phyloP scores from a whole-genome alignment of 1,139 yeast genomes.

The Hansenula lynferdii region DNA sequence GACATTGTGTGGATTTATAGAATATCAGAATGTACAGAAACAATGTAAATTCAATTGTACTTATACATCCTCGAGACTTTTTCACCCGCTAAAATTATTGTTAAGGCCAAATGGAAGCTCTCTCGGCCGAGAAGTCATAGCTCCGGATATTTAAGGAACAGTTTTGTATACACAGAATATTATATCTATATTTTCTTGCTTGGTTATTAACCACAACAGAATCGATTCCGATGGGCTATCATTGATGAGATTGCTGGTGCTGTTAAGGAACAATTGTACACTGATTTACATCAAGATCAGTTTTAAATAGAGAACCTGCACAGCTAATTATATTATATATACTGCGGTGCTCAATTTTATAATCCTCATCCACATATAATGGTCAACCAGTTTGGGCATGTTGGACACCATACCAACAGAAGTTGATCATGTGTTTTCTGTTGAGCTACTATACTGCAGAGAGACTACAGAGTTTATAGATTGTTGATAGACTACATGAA shows the following conservation, averaged over 20 bases:
- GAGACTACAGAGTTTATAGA: conserved; percentile 44
- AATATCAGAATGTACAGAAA: too few species aligned
- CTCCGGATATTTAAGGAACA: too few species aligned
- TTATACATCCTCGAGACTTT: too few species aligned
- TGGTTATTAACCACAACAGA: too few species aligned
- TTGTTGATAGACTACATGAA: too few species aligned
- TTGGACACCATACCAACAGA: conserved; percentile 64
- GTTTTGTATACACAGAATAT: too few species aligned
- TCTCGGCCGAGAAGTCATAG: too few species aligned
- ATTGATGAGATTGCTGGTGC: conserved; percentile 39
- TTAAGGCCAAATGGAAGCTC: neutral
- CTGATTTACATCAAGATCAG: conserved; percentile 34
- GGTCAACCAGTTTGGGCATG: conserved; percentile 83
- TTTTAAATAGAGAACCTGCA: conserved; percentile 44
- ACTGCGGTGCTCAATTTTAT: conserved; percentile 86
- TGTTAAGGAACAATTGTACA: conserved; percentile 50
- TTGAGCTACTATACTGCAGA: conserved; percentile 74
- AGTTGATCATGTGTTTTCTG: conserved; percentile 56
- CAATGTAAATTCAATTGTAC: too few species aligned
- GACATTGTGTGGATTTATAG: conserved; percentile 1
- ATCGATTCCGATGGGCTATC: too few species aligned
- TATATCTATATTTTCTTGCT: too few species aligned
- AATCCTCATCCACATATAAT: conserved; percentile 82
- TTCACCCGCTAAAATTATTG: neutral
- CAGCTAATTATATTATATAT: too few species aligned